Conservation (phyloP, 2,329 filamentous ascomycete species). For the Colletotrichum sp. region DNA sequence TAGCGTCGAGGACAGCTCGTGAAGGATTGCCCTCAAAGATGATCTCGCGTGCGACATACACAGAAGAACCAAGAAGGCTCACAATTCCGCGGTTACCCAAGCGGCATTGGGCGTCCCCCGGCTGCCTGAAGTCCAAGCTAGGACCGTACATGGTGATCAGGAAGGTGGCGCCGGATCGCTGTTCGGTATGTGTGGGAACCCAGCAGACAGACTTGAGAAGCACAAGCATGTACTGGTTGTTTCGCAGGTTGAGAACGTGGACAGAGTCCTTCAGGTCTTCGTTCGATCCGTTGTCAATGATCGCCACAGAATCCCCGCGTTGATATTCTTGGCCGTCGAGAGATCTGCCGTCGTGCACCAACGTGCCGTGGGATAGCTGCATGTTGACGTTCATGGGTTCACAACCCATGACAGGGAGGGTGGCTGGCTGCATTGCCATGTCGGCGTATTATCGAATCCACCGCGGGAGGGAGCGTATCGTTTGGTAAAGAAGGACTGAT, state of each 20-base stretch:
- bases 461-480: background rate
- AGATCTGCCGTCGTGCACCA: slow-evolving; percentile 15
- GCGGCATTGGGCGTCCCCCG: background rate
- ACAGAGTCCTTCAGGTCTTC: slow-evolving; percentile 2
- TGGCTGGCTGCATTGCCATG: background rate
- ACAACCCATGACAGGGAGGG: background rate
- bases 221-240: slow-evolving; percentile 13
- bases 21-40: slow-evolving; percentile 12
- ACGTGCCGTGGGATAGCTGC: slow-evolving; percentile 16
- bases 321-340: slow-evolving; percentile 12
- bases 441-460: background rate
- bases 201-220: slow-evolving; percentile 16
- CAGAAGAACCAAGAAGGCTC: slow-evolving; percentile 7
- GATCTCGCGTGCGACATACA: slow-evolving; percentile 12
- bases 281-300: slow-evolving; percentile 13
- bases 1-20: background rate
- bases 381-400: slow-evolving; percentile 2
- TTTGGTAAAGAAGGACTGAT: background rate
- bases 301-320: slow-evolving; percentile 11
- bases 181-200: slow-evolving; percentile 21
- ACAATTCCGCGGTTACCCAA: slow-evolving; percentile 14
- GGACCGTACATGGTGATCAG: slow-evolving; percentile 15
- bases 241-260: slow-evolving; percentile 16
- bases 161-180: slow-evolving; percentile 16
- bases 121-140: slow-evolving; percentile 7